Base-by-base conservation (phyloP, 306 rosid genomes). In the Citrullus mucosospermus region DNA sequence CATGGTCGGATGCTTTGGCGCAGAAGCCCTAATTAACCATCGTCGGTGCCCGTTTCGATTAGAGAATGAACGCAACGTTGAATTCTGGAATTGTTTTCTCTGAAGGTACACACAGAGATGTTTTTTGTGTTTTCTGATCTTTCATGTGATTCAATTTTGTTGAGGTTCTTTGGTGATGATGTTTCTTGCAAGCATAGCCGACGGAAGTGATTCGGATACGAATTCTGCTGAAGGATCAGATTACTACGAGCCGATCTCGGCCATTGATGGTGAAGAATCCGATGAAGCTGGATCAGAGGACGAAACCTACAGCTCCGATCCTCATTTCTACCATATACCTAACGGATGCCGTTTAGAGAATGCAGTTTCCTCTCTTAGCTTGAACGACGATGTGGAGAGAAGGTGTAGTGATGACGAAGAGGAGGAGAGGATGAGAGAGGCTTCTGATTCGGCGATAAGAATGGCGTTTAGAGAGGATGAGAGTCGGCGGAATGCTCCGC, bases 201-300 rank as follows among this genome's bases (percentile, higher is more conserved):
- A 85, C 80, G 98, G 76, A 54, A 92, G 96, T 88, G 97, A 95
- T 82, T 89, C 99, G 2, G 99, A 92, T 62, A 73, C 89, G 13
- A 90, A 85, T 84, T 62, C 87, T 69, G 92, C 85, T 25, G 91
- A 78, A 12, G 79, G 53, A 20, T 79, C 84, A 80, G 97, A 87
- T 61, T 81, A 91, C 83, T 96, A 93, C 82, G 87, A 90, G 76
- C 96, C 98, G 10, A 89, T 96, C 78, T 87, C 94, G 36, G 89
- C 82, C 59, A 56, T 85, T 16, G 90, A 85, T 6, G 87, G 78
- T 34, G 87, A 78, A 18, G 87, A 81, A n/a, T 78, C 81, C 66
- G 85, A 80, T 8, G 80, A 72, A 59, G 63, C 66, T 16, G 85
- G 76, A 69, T 83, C 85, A 0, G 90, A 84, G 70, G 88, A 83